phyloP scores from a whole-genome alignment of 345 rosid genomes.

The Raphanus raphanistrum region DNA sequence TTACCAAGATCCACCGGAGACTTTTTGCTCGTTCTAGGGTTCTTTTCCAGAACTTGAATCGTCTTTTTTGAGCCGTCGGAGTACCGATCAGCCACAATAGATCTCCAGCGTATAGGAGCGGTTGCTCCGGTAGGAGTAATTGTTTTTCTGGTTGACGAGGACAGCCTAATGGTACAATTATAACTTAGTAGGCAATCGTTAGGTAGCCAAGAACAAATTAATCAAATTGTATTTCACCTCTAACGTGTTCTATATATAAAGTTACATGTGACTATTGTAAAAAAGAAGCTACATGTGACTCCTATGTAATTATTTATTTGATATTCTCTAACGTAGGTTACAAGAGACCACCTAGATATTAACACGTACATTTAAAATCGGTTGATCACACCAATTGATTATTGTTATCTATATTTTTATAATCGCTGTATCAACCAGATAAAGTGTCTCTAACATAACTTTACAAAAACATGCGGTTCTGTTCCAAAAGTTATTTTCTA shows the following conservation, averaged over 20 bases:
- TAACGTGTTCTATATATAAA: neutral
- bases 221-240: neutral
- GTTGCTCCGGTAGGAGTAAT: constrained; percentile 41
- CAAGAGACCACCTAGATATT: neutral
- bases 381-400: neutral
- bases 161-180: constrained; percentile 44
- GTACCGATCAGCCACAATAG: constrained; percentile 85
- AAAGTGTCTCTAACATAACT: too few species aligned
- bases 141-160: constrained; percentile 43
- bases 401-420: neutral
- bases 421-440: neutral
- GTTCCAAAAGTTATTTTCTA: too few species aligned
- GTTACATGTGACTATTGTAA: too few species aligned
- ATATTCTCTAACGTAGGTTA: neutral
- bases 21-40: constrained; percentile 49
- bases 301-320: neutral
- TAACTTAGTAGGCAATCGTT: neutral
- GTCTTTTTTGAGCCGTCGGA: constrained; percentile 46
- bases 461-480: too few species aligned
- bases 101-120: constrained; percentile 52
- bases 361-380: neutral
- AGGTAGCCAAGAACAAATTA: neutral
- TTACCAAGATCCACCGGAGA: constrained; percentile 61
- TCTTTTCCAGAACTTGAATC: constrained; percentile 78
- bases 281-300: neutral